Base-by-base conservation (phyloP, 495 filamentous ascomycete genomes). In the Friedmanniomyces simplex region DNA sequence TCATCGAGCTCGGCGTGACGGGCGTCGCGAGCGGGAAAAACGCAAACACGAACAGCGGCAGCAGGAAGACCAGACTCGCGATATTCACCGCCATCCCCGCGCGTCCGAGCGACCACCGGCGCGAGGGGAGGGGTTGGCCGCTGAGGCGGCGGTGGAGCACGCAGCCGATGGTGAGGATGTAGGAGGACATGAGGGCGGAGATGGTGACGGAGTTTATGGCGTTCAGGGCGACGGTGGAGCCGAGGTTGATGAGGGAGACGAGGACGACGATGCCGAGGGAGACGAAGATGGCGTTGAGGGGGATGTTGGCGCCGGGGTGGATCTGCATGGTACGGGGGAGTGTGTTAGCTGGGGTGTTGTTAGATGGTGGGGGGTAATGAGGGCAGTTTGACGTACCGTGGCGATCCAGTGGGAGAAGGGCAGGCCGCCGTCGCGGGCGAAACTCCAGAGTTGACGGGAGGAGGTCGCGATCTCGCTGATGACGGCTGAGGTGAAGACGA, bases 341-440 rank as follows among this genome's bases (percentile, higher is more conserved):
- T 32, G 28, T 32, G 28, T 32, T 32, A 32, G 28, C 10, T 32
- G 10, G 10, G 28, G 28, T 10, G 3, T 3, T 32, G 10, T 32
- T 32, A 32, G 3, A 4, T 32, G 4, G 28, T 32, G 28, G 28
- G 10, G 4, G 28, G 28, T 10, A 10, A 32, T 32, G 28, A 3
- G 28, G 28, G 28, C 10, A n/a, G 28, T 32, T 3, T 10, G 28
- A 32, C 28, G 28, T 32, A 49, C 51, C 28, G 45, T 46, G 51
- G 34, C n/a, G n/a, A 61, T 16, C 34, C 32, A 61, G 3, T 14
- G 18, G 1, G 22, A 49, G 46, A 51, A 56, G 0, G 59, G 59
- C 3, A 61, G 13, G 16, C 54, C 61, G n/a, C 43, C 37, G 24
- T 63, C 61, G 3, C 61, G 39, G 8, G 50, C 61, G 47, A 63